Evolutionary conservation across 208 protist species (phyloP).

Genomic region (Acanthamoeba royreba): DNA sequence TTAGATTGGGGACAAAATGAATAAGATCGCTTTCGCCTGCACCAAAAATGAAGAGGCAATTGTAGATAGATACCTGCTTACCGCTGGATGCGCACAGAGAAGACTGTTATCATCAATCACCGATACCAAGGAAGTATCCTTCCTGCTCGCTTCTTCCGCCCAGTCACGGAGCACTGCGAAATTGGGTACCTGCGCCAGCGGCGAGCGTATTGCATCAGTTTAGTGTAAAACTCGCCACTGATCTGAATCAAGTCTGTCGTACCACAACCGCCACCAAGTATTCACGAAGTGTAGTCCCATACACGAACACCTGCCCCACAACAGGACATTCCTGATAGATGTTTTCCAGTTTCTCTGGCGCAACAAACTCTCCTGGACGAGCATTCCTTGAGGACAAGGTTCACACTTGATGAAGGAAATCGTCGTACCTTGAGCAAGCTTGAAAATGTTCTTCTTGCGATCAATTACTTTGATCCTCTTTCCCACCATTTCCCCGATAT

Average conservation of each 20-base stretch:
- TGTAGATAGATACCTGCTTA: too few species aligned
- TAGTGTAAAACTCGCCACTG: neutral
- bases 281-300: constrained; percentile 39
- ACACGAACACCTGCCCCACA: constrained; percentile 32
- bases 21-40: too few species aligned
- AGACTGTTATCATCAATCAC: neutral
- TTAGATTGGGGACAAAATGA: neutral
- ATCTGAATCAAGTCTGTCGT: too few species aligned
- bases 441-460: constrained; percentile 17
- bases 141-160: neutral
- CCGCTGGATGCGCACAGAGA: neutral
- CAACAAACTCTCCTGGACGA: constrained; percentile 40
- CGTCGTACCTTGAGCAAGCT: neutral
- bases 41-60: too few species aligned
- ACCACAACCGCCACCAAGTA: constrained; percentile 77
- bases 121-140: neutral
- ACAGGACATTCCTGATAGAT: neutral
- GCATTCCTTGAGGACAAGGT: constrained; percentile 68
- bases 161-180: neutral
- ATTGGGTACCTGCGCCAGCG: neutral
- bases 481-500: neutral
- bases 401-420: neutral
- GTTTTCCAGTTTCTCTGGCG: constrained; percentile 14
- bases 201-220: neutral
- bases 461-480: neutral